Base-by-base conservation (phyloP, 1,139 yeast species). In the Candida sp. region DNA sequence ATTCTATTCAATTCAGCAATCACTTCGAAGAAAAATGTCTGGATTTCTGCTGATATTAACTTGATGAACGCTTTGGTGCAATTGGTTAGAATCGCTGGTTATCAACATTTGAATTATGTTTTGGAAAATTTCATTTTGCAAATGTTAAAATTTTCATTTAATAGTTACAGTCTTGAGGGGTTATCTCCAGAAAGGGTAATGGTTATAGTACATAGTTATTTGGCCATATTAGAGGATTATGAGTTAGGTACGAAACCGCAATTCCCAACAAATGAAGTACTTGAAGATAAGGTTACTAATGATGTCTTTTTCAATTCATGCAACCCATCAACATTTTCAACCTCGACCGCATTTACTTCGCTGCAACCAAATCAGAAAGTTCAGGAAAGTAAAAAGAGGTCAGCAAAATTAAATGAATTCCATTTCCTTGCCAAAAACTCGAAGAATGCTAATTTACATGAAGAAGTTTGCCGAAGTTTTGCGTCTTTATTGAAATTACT, bases 91-190 rank as follows among this genome's bases (percentile, higher is more conserved):
- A 79, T 87, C 2, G 78, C 88, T 37, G 97, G 97, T 0, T 85
- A 75, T 53, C 82, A 86, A 33, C 90, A 90, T 52, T 79, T 87
- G 45, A 90, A 85, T 55, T 86, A 85, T 55, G 78, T 88, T 0
- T 67, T 93, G 52, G 97, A 90, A 51, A 85, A 85, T 54, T 81
- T 88, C 5, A 65, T 93, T 15, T 66, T 85, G 30, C 90, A 82
- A 39, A 60, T 85, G 41, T 58, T 86, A 48, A 77, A 79, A 50
- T 61, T 70, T 12, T 70, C 84, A 35, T 78, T 79, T 56, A 78
- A 78, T 62, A 80, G 88, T 11, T 45, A 64, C 1, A 64, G 74
- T 0, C 60, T 85, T 40, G 98, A 91, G 43, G 75, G 70, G 43
- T 56, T 85, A 4, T 72, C 77, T 4, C 84, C 89, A 7, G 98